Percentiles rank a stretch among this genome's conserved stretches.
Conservation (phyloP, 352 stramenopile species). For the Globisporangium megalacanthum region DNA sequence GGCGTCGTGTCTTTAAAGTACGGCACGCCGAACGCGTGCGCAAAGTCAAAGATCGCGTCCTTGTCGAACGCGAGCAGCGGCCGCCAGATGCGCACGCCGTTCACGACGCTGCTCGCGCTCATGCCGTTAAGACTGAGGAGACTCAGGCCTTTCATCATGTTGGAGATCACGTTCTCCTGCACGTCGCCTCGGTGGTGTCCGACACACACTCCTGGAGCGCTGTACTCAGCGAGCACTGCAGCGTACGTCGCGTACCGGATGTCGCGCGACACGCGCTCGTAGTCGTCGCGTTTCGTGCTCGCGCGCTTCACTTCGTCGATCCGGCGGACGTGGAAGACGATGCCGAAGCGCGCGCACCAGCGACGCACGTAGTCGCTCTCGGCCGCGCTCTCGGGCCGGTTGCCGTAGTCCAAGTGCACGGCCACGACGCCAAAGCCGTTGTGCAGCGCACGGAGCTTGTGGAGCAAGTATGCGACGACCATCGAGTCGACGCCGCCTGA, state of each 20-base stretch:
- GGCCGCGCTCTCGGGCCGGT: slow-evolving; percentile 87
- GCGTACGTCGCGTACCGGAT: slow-evolving; percentile 93
- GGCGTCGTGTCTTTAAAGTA: slow-evolving; percentile 98
- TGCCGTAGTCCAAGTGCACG: slow-evolving; percentile 97
- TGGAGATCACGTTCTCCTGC: slow-evolving; percentile 98
- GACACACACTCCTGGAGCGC: slow-evolving; percentile 91
- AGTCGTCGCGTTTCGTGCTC: slow-evolving; percentile 92
- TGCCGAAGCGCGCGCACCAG: slow-evolving; percentile 83
- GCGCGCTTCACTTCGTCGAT: slow-evolving; percentile 92
- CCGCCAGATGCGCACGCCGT: slow-evolving; percentile 85
- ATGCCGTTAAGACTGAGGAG: slow-evolving; percentile 94
- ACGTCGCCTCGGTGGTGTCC: slow-evolving; percentile 96
- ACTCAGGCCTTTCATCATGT: slow-evolving; percentile 94
- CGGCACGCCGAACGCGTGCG: slow-evolving; percentile 92
- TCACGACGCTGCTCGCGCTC: slow-evolving; percentile 74
- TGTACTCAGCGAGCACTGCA: slow-evolving; percentile 66
- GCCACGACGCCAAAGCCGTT: slow-evolving; percentile 72
- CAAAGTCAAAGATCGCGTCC: slow-evolving; percentile 93
- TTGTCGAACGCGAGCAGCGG: slow-evolving; percentile 94
- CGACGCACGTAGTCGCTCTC: slow-evolving; percentile 91
- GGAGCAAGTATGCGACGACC: slow-evolving; percentile 93
- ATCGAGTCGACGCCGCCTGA: slow-evolving; percentile 97
- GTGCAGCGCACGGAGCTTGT: slow-evolving; percentile 67
- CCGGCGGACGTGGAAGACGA: slow-evolving; percentile 75
- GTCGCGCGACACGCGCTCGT: slow-evolving; percentile 91